Percentiles rank a stretch among this genome's conserved stretches.
Conservation (phyloP, 495 filamentous ascomycete genomes). For the Bombardia bombarda region DNA sequence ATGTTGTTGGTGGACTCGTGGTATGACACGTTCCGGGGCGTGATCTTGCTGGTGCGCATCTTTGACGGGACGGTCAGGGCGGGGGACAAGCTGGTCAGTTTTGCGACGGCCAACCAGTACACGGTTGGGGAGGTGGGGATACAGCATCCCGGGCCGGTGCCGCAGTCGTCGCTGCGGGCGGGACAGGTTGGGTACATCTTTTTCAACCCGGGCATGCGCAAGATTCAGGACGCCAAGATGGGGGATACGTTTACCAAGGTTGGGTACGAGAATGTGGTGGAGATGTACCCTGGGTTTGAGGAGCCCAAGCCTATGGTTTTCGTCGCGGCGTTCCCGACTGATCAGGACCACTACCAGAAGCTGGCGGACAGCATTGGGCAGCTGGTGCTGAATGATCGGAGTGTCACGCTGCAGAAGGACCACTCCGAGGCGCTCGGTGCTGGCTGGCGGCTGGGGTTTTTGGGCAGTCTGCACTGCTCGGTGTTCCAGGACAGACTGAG, state of each 20-base stretch:
- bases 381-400: conserved; percentile 87
- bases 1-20: conserved; percentile 93
- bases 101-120: conserved; percentile 81
- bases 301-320: conserved; percentile 99
- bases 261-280: conserved; percentile 66
- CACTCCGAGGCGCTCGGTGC: conserved; percentile 87
- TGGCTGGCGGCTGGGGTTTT: conserved; percentile 87
- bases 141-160: conserved; percentile 83
- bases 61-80: conserved; percentile 81
- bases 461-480: conserved; percentile 95
- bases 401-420: conserved; percentile 88
- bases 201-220: conserved; percentile 98
- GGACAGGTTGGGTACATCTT: conserved; percentile 94
- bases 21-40: conserved; percentile 93
- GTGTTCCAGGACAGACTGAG: conserved; percentile 96
- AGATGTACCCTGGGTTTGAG: conserved; percentile 85
- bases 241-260: conserved; percentile 91
- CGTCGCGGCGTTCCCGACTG: conserved; percentile 88
- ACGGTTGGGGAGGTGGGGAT: conserved; percentile 94
- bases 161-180: conserved; percentile 70
- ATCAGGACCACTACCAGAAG: conserved; percentile 78
- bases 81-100: conserved; percentile 75
- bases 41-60: conserved; percentile 82
- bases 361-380: conserved; percentile 93
- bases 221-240: conserved; percentile 87